Base-by-base conservation (phyloP, 2,329 filamentous ascomycete species). In the Raffaelea arxii region DNA sequence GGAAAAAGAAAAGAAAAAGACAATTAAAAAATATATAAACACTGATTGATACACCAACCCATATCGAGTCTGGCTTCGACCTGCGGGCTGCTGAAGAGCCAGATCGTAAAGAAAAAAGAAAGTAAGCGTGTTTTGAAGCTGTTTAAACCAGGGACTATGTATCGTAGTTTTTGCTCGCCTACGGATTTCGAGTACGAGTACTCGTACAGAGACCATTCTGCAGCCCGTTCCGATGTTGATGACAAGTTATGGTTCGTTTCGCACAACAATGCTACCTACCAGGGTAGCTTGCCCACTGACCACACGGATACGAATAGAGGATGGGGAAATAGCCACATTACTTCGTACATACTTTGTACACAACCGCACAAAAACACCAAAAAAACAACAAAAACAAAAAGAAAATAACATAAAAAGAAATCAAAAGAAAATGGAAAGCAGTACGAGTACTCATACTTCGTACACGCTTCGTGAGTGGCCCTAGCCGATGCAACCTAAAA, bases 281-380 rank as follows among this genome's bases (percentile, higher is more conserved):
- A 47, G 46, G 46, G 46, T 47, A 47, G 46, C 46, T 45, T 41
- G 22, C 16, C 42, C 35, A 25, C 39, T 25, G 39, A 41, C 39
- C 22, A 41, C 14, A 12, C 14, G 32, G n/a, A 42, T 14, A 23
- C 40, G 32, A 42, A 16, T 22, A 41, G 32, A 41, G 44, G 12
- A 16, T 30, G 35, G 25, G 36, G 42, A 36, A 41, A 41, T 41
- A 46, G n/a, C 38, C 21, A 41, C 44, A 9, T 32, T 32, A 32
- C 27, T 32, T 32, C 16, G 27, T 32, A 36, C 14, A 36, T 32
- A 32, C 27, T 32, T 32, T 32, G 27, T 32, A 32, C 27, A 16
- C 27, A 16, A 16, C 16, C 10, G 16, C 16, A 32, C 27, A 32
- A 32, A 32, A 16, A 32, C 27, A 16, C 10, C 27, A 24, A 22